These are phyloP conservation scores for Ambispora gerdemannii DNA, from an alignment of 192 early-diverging fungal species.

Conservation along the genomic window DNA sequence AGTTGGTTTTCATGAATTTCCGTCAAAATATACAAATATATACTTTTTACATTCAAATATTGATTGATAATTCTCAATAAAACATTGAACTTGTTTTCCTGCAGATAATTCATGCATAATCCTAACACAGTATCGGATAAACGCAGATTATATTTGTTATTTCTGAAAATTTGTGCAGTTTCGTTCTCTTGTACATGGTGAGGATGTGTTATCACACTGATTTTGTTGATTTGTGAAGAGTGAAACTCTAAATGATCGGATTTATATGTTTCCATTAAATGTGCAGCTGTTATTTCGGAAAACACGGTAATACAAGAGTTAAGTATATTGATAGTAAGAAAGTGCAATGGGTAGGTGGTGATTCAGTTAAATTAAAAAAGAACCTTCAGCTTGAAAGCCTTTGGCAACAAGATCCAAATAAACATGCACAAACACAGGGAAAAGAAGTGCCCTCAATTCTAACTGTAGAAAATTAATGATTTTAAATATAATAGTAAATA, in stretches of 20 bases:
- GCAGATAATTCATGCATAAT: slow-evolving; percentile 85
- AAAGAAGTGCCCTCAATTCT: slow-evolving; percentile 65
- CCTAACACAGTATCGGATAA: slow-evolving; percentile 88
- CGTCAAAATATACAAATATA: neutral
- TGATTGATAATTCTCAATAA: slow-evolving; percentile 90
- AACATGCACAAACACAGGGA: slow-evolving; percentile 88
- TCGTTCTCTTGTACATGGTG: slow-evolving; percentile 79
- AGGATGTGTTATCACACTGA: slow-evolving; percentile 68
- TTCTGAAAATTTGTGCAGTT: slow-evolving; percentile 72
- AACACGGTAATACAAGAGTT: too few relatives aligned
- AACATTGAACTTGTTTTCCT: slow-evolving; percentile 87
- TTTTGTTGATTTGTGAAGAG: slow-evolving; percentile 62
- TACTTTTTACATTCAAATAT: slow-evolving; percentile 76
- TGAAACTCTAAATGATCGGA: slow-evolving; percentile 77
- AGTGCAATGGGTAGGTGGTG: too few relatives aligned
- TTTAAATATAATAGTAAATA: neutral
- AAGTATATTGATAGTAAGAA: too few relatives aligned
- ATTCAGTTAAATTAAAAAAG: too few relatives aligned
- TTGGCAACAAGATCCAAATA: slow-evolving; percentile 82
- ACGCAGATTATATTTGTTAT: slow-evolving; percentile 78
- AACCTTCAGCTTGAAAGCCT: slow-evolving; percentile 50
- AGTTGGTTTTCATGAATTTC: neutral
- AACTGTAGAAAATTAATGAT: slow-evolving; percentile 1
- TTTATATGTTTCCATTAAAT: slow-evolving; percentile 75
- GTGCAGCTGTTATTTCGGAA: slow-evolving; percentile 47